phyloP scores from a whole-genome alignment of 1,139 yeast genomes.

The Suhomyces bribrorum region DNA sequence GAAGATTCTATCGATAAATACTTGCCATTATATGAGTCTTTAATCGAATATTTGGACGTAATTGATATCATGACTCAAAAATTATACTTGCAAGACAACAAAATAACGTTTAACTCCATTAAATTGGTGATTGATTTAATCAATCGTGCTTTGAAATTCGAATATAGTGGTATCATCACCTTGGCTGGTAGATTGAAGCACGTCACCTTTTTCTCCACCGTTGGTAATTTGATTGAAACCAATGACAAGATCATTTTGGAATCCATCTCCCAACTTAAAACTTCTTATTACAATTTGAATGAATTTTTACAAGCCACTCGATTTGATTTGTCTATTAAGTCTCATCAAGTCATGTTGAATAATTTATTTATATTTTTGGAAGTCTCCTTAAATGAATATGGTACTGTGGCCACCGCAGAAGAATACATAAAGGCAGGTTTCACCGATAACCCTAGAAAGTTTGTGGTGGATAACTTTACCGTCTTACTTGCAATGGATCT shows the following conservation, averaged over 20 bases:
- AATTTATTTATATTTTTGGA: constrained; percentile 45
- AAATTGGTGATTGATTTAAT: constrained; percentile 50
- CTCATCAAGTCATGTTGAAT: constrained; percentile 46
- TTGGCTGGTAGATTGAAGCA: constrained; percentile 48
- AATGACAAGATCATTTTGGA: constrained; percentile 38
- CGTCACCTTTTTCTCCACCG: constrained; percentile 45
- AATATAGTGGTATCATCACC: constrained; percentile 43
- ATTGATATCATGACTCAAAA: constrained; percentile 45
- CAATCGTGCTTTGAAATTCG: constrained; percentile 42
- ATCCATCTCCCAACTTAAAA: constrained; percentile 35
- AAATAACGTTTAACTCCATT: constrained; percentile 46
- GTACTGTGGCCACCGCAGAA: constrained; percentile 47
- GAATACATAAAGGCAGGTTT: constrained; percentile 51
- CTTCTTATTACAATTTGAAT: constrained; percentile 40
- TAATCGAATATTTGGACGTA: constrained; percentile 44
- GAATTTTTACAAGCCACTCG: constrained; percentile 37
- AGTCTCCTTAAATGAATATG: constrained; percentile 45
- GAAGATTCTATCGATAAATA: constrained; percentile 37
- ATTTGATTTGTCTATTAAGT: constrained; percentile 42
- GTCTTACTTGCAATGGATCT: constrained; percentile 51
- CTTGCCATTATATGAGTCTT: constrained; percentile 43
- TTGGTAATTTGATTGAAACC: constrained; percentile 43
- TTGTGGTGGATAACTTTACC: constrained; percentile 44
- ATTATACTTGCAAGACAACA: constrained; percentile 45
- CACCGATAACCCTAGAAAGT: constrained; percentile 45